Evolutionary conservation across 225 moss, liverwort and hornwort species (phyloP).

Genomic region (Ulota crispa): DNA sequence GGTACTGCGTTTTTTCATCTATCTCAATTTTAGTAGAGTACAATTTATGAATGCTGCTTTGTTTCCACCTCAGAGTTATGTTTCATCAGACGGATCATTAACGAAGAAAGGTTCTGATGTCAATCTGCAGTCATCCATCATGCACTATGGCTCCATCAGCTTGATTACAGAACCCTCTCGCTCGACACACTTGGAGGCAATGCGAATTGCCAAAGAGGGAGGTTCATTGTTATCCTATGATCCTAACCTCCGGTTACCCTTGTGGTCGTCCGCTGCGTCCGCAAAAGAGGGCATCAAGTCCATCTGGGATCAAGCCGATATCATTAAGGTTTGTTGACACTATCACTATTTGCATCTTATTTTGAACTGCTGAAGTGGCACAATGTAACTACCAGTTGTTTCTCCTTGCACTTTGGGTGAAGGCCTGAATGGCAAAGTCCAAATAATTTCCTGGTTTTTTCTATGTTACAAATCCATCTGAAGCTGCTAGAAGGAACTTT

Average conservation of each 20-base stretch:
- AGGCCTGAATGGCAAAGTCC: not conserved
- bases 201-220: constrained; percentile 74
- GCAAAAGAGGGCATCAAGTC: constrained; percentile 83
- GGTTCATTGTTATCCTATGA: constrained; percentile 83
- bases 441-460: not conserved
- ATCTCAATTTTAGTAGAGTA: not conserved
- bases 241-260: constrained; percentile 74
- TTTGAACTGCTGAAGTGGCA: not conserved
- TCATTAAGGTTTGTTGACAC: constrained; percentile 43
- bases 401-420: not conserved
- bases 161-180: constrained; percentile 88
- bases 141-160: constrained; percentile 93
- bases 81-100: not conserved
- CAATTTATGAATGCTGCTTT: not conserved
- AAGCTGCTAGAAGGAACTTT: not conserved
- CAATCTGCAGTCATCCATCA: constrained; percentile 61
- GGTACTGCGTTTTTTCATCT: constrained; percentile 29
- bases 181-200: constrained; percentile 76
- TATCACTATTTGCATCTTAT: not conserved
- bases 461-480: not conserved
- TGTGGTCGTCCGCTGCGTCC: constrained; percentile 72
- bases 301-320: constrained; percentile 77
- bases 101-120: constrained; percentile 7
- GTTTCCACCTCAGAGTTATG: not conserved
- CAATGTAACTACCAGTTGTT: not conserved